These are phyloP conservation scores for Truncatella angustata DNA, from an alignment of 2,329 filamentous ascomycete genomes.

Conservation along the genomic window DNA sequence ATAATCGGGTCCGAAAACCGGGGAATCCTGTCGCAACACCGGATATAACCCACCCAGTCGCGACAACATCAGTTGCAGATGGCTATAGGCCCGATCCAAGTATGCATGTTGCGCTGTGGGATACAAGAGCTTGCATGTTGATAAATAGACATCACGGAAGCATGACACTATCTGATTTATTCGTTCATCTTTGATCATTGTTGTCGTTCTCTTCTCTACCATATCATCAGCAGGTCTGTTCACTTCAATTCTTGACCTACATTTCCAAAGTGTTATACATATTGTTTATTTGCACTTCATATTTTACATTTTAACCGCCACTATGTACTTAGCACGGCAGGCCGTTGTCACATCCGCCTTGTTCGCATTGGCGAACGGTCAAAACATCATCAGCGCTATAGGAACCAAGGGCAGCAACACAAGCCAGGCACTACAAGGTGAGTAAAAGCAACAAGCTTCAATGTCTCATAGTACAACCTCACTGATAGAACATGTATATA, in stretches of 20 bases:
- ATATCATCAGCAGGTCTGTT: constrained; percentile 3
- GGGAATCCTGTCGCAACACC: neutral
- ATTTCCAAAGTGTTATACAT: constrained; percentile 13
- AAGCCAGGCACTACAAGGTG: constrained; percentile 15
- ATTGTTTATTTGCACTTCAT: neutral
- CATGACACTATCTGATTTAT: neutral
- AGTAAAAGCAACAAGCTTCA: neutral
- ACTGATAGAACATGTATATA: neutral
- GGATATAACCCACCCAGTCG: neutral
- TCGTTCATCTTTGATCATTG: neutral
- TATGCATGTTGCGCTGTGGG: neutral
- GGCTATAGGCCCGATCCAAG: constrained; percentile 1
- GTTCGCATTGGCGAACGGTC: constrained; percentile 26
- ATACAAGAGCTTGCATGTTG: neutral
- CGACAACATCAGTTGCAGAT: constrained; percentile 4
- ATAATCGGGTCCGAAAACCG: constrained; percentile 1
- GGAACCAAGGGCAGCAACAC: constrained; percentile 23
- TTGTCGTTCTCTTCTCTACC: neutral
- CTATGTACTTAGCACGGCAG: neutral
- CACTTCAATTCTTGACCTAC: constrained; percentile 7
- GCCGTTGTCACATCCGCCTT: constrained; percentile 16
- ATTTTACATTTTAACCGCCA: neutral
- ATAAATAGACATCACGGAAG: neutral
- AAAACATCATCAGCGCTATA: constrained; percentile 28
- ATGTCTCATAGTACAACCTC: neutral